phyloP scores from a whole-genome alignment of 2,329 filamentous ascomycete species.

The Fusarium domesticum region DNA sequence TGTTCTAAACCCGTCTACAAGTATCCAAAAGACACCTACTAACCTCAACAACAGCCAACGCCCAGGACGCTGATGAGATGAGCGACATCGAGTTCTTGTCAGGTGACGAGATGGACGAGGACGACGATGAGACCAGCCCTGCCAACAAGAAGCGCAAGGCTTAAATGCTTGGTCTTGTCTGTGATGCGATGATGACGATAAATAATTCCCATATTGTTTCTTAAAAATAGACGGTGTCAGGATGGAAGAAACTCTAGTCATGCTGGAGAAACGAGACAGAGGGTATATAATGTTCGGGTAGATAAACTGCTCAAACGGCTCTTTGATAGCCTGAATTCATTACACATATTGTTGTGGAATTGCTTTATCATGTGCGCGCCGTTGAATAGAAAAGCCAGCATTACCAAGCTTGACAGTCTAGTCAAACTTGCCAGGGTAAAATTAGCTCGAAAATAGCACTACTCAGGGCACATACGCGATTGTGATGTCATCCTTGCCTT shows the following conservation, averaged over 20 bases:
- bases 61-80: constrained; percentile 65
- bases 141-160: constrained; percentile 45
- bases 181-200: constrained; percentile 3
- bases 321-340: not conserved
- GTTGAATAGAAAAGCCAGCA: not conserved
- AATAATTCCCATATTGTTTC: constrained; percentile 17
- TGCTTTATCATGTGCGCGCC: too few relatives aligned
- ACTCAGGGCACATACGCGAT: too few relatives aligned
- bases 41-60: constrained; percentile 38
- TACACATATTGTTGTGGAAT: too few relatives aligned
- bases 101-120: constrained; percentile 54
- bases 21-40: constrained; percentile 25
- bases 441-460: too few relatives aligned
- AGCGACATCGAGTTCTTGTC: constrained; percentile 69
- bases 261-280: constrained; percentile 7
- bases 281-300: not conserved
- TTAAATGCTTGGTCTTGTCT: constrained; percentile 18
- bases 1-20: not conserved
- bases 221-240: constrained; percentile 22
- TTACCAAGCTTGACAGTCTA: too few relatives aligned
- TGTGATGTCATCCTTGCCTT: constrained; percentile 16
- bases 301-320: not conserved
- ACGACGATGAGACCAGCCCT: constrained; percentile 44
- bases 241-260: constrained; percentile 9
- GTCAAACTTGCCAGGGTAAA: too few relatives aligned